Evolutionary conservation across 2,329 filamentous ascomycete species (phyloP).

Genomic region (Pseudogymnoascus sp.): DNA sequence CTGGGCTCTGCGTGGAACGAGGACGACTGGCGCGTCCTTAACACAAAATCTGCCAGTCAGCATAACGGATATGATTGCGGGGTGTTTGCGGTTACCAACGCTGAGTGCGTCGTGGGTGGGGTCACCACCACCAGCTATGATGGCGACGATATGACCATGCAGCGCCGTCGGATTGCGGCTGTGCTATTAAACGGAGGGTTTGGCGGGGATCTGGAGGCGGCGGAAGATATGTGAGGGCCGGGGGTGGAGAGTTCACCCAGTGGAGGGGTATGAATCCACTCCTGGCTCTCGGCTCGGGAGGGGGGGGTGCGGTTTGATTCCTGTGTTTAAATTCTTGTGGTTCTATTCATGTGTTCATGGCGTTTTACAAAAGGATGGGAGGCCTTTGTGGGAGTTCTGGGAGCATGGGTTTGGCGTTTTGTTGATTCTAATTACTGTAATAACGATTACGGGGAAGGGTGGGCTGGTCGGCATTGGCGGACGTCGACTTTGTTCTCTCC

Average conservation of each 20-base stretch:
- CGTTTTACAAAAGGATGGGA: not conserved
- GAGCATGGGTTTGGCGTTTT: not conserved
- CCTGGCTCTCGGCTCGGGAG: not conserved
- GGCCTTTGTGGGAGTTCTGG: not conserved
- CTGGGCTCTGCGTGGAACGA: constrained; percentile 47
- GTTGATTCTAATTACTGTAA: not conserved
- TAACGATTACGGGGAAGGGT: not conserved
- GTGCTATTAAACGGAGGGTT: constrained; percentile 62
- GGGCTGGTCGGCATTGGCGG: not conserved
- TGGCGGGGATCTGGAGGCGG: constrained; percentile 29
- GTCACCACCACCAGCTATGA: constrained; percentile 37
- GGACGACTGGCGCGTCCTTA: constrained; percentile 51
- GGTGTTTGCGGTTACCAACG: constrained; percentile 69
- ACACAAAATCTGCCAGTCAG: constrained; percentile 48
- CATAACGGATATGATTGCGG: constrained; percentile 67
- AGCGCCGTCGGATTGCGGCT: constrained; percentile 55
- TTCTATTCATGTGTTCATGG: not conserved
- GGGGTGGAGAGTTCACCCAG: not conserved
- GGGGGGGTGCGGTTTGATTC: not conserved
- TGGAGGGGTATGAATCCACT: not conserved
- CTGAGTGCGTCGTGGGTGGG: constrained; percentile 46
- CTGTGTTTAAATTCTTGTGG: not conserved
- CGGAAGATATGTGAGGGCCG: not conserved
- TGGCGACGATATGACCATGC: constrained; percentile 47
- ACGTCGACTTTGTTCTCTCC: not conserved